These are phyloP conservation scores for Aegilops bicornis DNA, from an alignment of 176 grass and related monocot species.

Conservation along the genomic window DNA sequence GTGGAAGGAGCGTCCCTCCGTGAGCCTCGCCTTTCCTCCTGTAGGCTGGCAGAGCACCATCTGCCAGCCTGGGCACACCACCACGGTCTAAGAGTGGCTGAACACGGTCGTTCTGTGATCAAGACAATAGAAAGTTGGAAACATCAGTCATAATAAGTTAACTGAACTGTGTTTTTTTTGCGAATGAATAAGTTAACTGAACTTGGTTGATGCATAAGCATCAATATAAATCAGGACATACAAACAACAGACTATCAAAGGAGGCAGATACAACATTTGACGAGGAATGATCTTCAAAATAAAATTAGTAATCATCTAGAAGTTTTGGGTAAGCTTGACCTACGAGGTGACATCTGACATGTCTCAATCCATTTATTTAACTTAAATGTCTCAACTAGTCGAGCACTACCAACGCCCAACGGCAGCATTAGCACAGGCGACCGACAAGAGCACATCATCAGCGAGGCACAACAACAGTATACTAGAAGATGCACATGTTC, in stretches of 20 bases:
- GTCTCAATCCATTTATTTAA: no score
- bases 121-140: not conserved
- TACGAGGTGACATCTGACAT: not conserved
- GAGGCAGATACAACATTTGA: no score
- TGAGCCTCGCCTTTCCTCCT: not conserved
- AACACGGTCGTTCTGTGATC: not conserved
- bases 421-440: no score
- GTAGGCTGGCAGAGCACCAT: not conserved
- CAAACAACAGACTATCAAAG: not conserved
- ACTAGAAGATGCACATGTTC: not conserved
- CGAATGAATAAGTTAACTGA: no score
- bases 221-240: not conserved
- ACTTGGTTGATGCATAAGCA: not conserved
- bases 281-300: no score
- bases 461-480: not conserved
- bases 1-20: not conserved
- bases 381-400: not conserved
- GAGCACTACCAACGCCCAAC: not conserved
- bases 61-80: not conserved
- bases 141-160: not conserved
- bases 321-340: not conserved
- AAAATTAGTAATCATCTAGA: not conserved
- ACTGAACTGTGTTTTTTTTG: no score
- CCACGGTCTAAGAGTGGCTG: not conserved
- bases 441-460: not conserved